Conservation (phyloP, 75 land plant genomes). For the Selaginella tamariscina region DNA sequence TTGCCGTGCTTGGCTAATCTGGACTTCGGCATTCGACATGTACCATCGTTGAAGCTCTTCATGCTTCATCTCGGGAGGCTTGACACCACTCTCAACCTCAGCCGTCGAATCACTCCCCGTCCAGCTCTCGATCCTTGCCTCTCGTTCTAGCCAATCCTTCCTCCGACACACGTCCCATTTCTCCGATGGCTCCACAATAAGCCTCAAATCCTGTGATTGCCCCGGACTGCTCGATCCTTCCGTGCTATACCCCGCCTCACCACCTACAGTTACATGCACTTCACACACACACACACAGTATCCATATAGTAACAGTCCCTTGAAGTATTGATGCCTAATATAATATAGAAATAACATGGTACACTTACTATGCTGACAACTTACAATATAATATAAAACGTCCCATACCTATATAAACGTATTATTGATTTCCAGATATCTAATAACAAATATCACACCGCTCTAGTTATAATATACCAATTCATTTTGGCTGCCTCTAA, state of each 20-base stretch:
- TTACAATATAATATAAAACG: too few species aligned
- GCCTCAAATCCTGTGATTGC: conserved; percentile 25
- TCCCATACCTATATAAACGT: too few species aligned
- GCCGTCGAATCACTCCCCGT: conserved; percentile 10
- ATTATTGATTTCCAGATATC: too few species aligned
- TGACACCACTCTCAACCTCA: conserved; percentile 5
- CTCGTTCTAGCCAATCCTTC: conserved; percentile 47
- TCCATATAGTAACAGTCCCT: too few species aligned
- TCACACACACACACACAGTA: too few species aligned
- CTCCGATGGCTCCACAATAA: conserved; percentile 61
- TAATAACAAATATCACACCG: too few species aligned
- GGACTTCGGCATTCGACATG: conserved; percentile 13
- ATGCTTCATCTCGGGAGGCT: conserved; percentile 26
- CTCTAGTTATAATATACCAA: conserved; percentile 6
- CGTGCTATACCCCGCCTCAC: conserved; percentile 9
- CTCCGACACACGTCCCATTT: conserved; percentile 82
- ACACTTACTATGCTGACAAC: too few species aligned
- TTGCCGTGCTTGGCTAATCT: conserved; percentile 16
- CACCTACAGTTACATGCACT: too few species aligned
- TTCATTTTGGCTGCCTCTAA: conserved; percentile 15
- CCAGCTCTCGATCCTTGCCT: conserved; percentile 39
- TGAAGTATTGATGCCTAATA: too few species aligned
- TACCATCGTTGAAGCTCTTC: conserved; percentile 11
- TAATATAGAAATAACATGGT: too few species aligned
- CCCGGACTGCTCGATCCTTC: conserved; percentile 15